Evolutionary conservation across 2,329 filamentous ascomycete genomes (phyloP), one percentile per base, ranked within the genome.

Genomic region (Diaporthe sp.): DNA sequence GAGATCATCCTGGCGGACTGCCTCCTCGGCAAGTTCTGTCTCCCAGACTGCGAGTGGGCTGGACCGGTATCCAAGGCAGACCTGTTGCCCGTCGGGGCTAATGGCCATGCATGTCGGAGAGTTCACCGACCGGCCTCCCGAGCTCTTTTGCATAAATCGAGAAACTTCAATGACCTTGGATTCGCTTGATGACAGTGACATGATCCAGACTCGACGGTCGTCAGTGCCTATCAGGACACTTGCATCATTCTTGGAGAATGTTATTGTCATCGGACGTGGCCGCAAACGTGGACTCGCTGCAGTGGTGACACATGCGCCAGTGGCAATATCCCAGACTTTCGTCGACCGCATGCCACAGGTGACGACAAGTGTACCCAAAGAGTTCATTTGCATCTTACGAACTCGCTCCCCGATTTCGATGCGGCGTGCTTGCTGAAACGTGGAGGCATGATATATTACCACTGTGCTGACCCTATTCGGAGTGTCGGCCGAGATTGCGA

Each of bases 31-130:
- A 5, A 30, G 52, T 8, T 55, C 52, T 0, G 28, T 74, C 40
- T 82, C 80, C 81, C 81, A 82, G 0, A 78, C 81, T 3, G 81
- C 80, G 5, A 81, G 68, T 0, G 82, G 81, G 64, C 80, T 76
- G 3, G 79, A 77, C 12, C 81, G 78, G 68, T 83, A 83, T 7
- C 77, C 81, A 19, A 81, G 77, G 40, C 80, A 80, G 60, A 81
- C 72, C 73, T 81, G 64, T 0, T 52, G 79, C 5, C 79, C 78
- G 60, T 83, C 80, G 13, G 75, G 72, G 52, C 77, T 82, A 35
- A 83, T 42, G 15, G 81, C 76, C 50, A 80, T 80, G 54, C 78
- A 78, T 17, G 69, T 81, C 0, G 79, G 71, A 3, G 77, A 76
- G 71, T 82, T 82, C 15, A 79, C 54, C 13, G 79, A 77, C 42